phyloP scores from a whole-genome alignment of 2,329 filamentous ascomycete species.

The Talaromyces sp. region DNA sequence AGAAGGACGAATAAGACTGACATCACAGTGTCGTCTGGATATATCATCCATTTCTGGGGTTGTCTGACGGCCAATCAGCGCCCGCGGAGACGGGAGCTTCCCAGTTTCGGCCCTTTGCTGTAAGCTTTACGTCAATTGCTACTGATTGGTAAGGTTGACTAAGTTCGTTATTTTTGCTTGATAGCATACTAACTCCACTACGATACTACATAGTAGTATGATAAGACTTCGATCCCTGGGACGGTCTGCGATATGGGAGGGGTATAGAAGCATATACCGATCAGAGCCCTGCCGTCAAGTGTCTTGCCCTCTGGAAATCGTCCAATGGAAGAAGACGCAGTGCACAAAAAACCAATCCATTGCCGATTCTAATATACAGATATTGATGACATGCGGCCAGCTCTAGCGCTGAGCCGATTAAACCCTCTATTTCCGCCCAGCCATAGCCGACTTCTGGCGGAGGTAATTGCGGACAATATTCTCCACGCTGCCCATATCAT shows the following conservation, averaged over 20 bases:
- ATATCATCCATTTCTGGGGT: too few species aligned
- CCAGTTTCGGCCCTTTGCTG: not conserved
- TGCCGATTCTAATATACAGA: constrained; percentile 4
- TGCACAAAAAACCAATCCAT: not conserved
- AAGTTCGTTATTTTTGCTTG: too few species aligned
- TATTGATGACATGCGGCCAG: not conserved
- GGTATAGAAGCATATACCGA: too few species aligned
- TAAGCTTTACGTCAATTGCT: not conserved
- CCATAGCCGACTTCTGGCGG: constrained; percentile 50
- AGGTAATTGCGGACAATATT: constrained; percentile 68
- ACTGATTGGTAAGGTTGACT: not conserved
- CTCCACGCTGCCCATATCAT: constrained; percentile 84
- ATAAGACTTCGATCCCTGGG: too few species aligned
- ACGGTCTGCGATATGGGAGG: too few species aligned
- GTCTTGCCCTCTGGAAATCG: too few species aligned
- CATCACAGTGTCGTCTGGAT: not conserved
- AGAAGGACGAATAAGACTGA: too few species aligned
- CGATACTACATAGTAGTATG: too few species aligned
- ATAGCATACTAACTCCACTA: too few species aligned
- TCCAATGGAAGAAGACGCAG: not conserved
- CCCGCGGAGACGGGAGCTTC: not conserved
- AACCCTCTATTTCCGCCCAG: constrained; percentile 23
- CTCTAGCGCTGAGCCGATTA: not conserved
- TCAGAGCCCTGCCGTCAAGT: too few species aligned
- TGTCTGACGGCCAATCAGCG: not conserved